Conservation (phyloP, 2,329 filamentous ascomycete genomes). For the Penicillium nordicum region DNA sequence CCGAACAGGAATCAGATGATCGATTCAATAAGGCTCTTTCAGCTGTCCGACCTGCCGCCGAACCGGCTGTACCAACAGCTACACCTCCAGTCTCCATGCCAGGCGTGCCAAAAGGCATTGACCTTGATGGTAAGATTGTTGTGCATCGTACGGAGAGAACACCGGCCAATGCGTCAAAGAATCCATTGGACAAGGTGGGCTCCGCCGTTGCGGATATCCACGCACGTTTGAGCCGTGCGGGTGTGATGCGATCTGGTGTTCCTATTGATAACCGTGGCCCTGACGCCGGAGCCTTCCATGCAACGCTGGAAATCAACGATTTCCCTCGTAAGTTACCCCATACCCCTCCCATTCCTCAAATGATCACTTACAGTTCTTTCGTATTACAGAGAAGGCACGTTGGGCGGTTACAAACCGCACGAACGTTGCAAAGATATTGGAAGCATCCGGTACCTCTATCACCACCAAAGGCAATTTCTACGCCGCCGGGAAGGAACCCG, state of each 20-base stretch:
- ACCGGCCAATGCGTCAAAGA: constrained; percentile 49
- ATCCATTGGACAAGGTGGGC: constrained; percentile 78
- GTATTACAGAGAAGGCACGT: constrained; percentile 71
- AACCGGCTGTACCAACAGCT: constrained; percentile 27
- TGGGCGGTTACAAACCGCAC: constrained; percentile 99
- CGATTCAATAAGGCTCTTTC: constrained; percentile 59
- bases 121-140: constrained; percentile 66
- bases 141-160: constrained; percentile 67
- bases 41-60: constrained; percentile 61
- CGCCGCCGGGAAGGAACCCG: constrained; percentile 73
- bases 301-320: constrained; percentile 97
- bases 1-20: constrained; percentile 46
- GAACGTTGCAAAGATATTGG: constrained; percentile 96
- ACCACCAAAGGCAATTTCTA: constrained; percentile 97
- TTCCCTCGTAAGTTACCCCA: constrained; percentile 65
- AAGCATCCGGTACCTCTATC: constrained; percentile 90
- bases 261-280: constrained; percentile 98
- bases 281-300: constrained; percentile 93
- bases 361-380: constrained; percentile 8
- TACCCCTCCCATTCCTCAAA: neutral
- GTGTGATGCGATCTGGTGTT: constrained; percentile 84
- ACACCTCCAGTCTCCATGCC: constrained; percentile 29
- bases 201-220: constrained; percentile 92
- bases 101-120: constrained; percentile 55
- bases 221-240: constrained; percentile 80